Base-by-base conservation (phyloP, 148 eudicot species). In the Diospyros kaki region DNA sequence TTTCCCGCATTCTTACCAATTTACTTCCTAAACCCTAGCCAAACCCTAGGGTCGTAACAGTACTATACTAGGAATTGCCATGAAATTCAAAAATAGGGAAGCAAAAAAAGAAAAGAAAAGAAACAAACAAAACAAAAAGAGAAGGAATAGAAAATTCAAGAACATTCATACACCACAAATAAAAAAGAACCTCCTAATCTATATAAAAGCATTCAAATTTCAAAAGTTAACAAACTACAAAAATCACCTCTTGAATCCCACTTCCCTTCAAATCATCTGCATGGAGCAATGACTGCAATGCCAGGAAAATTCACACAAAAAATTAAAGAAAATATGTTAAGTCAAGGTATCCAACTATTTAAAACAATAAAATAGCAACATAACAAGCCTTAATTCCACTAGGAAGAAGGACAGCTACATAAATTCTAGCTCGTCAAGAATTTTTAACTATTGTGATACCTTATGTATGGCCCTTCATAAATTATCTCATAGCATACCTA, bases 221-320 rank as follows among this genome's bases (percentile, higher is more conserved):
- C 9, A 40, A 3, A 73, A 28, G 28, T 28, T 28, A 28, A 28
- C 28, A 28, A 2, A 45, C 51, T 1, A 45, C 38, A 9, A 15
- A 41, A 77, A 76, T 77, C 85, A 95, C 99, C 99, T 95, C 99
- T 81, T 90, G 80, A 77, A 95, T 95, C 77, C 81, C 90, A 64
- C 83, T 83, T 73, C 91, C 94, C 81, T 89, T 87, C 75, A 84
- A 81, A 80, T 82, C 88, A 82, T 93, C 97, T 80, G 96, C 94
- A 68, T 89, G 89, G 72, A 91, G 84, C 76, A 95, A 79, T 15
- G 94, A 88, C 99, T 95, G 89, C 73, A 73, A 79, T 65, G 64
- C 13, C 61, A 81, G 8, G 59, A 60, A 63, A 54, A 58, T 53
- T n/a, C 14, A 15, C 13, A 77, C 46, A 64, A 40, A 84, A 58